Evolutionary conservation across 1,284 basidiomycete genomes (phyloP).

Genomic region (Neonothopanus nambi): DNA sequence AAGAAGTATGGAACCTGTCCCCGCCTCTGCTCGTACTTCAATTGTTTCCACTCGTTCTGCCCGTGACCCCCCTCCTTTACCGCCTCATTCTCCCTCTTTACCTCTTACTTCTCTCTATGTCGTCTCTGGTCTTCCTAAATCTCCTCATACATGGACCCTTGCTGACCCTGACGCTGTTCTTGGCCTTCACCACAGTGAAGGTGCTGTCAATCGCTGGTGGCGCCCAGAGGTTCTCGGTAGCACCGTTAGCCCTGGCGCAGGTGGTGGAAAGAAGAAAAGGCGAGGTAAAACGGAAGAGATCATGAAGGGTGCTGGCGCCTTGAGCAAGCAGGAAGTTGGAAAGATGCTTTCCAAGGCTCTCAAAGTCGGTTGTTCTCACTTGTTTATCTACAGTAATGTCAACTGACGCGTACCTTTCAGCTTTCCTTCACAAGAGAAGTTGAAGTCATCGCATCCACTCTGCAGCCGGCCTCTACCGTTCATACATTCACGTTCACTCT

Average conservation of each 20-base stretch:
- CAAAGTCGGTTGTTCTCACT: constrained; percentile 56
- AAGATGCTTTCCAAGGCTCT: constrained; percentile 89
- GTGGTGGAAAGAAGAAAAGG: constrained; percentile 64
- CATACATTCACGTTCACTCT: constrained; percentile 90
- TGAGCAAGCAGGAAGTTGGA: constrained; percentile 80
- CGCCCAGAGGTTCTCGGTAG: constrained; percentile 90
- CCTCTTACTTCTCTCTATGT: constrained; percentile 83
- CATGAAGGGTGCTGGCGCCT: constrained; percentile 68
- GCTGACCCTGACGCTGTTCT: constrained; percentile 86
- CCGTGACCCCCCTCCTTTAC: constrained; percentile 50
- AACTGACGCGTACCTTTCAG: constrained; percentile 34
- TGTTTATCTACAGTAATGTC: background rate
- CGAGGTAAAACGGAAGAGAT: constrained; percentile 62
- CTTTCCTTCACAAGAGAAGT: constrained; percentile 92
- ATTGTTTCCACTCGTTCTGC: constrained; percentile 76
- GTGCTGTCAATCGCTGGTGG: constrained; percentile 92
- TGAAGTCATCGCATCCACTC: constrained; percentile 89
- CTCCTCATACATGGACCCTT: constrained; percentile 90
- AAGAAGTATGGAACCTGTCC: constrained; percentile 79
- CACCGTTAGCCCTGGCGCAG: constrained; percentile 84
- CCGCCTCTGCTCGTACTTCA: constrained; percentile 69
- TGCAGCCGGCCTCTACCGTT: constrained; percentile 89
- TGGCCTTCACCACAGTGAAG: constrained; percentile 83
- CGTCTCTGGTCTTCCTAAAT: constrained; percentile 81
- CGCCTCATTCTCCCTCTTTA: constrained; percentile 59